Evolutionary conservation across 2,329 filamentous ascomycete genomes (phyloP).

Genomic region (Diaporthe batatas): DNA sequence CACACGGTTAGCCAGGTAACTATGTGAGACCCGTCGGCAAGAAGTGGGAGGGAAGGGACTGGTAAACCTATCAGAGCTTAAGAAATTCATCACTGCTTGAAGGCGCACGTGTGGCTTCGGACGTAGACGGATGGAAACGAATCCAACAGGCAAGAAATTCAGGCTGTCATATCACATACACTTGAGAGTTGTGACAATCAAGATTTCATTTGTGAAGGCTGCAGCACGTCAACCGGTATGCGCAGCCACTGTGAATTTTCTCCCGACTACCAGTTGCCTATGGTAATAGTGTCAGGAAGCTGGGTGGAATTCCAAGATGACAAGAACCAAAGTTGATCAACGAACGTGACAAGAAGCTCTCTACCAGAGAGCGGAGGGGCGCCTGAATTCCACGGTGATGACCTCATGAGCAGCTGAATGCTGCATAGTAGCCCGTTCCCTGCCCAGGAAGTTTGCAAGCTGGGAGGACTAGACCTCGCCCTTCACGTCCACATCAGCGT

Average conservation of each 20-base stretch:
- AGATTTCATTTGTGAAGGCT: not conserved
- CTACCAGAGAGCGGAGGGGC: not conserved
- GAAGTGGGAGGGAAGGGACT: not conserved
- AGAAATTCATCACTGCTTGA: not conserved
- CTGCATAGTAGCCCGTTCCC: too few relatives aligned
- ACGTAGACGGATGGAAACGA: too few relatives aligned
- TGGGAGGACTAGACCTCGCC: not conserved
- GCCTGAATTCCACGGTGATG: not conserved
- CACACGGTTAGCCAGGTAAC: not conserved
- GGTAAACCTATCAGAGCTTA: not conserved
- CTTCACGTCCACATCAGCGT: not conserved
- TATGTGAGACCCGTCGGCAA: not conserved
- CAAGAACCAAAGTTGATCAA: not conserved
- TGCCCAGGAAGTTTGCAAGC: not conserved
- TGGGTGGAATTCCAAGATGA: not conserved
- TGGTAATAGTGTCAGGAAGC: too few relatives aligned
- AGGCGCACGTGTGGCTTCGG: too few relatives aligned
- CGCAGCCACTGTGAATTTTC: not conserved
- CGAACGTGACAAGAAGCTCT: not conserved
- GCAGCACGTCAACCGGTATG: not conserved
- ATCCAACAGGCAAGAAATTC: not conserved
- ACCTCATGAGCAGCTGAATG: not conserved
- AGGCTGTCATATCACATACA: not conserved
- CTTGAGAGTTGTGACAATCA: not conserved
- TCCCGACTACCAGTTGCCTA: not conserved